These are phyloP conservation scores for Wickerhamiella kurtzmanii DNA, from an alignment of 805 yeast species.

Conservation along the genomic window DNA sequence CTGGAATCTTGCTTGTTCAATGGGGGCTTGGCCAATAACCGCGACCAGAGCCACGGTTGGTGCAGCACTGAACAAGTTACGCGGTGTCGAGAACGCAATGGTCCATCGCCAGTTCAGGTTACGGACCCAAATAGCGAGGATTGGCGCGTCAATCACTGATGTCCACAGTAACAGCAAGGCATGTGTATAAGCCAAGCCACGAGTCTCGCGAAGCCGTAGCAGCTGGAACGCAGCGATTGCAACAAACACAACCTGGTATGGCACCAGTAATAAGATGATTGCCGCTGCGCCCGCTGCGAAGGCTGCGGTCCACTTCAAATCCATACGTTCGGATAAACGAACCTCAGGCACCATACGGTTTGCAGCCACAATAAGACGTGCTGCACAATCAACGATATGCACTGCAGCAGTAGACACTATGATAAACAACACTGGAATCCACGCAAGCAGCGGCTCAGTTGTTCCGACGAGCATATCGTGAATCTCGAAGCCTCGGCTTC, in stretches of 20 bases:
- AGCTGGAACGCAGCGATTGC: slow-evolving; percentile 15
- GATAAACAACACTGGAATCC: slow-evolving; percentile 11
- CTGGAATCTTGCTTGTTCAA: slow-evolving; percentile 16
- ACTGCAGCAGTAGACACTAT: slow-evolving; percentile 12
- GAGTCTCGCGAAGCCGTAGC: slow-evolving; percentile 3
- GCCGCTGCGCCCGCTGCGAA: neutral
- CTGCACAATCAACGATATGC: slow-evolving; percentile 4
- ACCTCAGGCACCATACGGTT: slow-evolving; percentile 15
- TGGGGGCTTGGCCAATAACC: slow-evolving; percentile 4
- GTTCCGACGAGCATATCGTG: slow-evolving; percentile 18
- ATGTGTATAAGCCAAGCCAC: slow-evolving; percentile 26
- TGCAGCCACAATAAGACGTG: slow-evolving; percentile 1
- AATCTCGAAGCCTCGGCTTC: slow-evolving; percentile 10
- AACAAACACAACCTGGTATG: slow-evolving; percentile 40
- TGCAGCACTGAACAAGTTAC: slow-evolving; percentile 56
- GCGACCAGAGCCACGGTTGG: slow-evolving; percentile 50
- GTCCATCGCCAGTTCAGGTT: slow-evolving; percentile 64
- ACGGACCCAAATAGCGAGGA: slow-evolving; percentile 61
- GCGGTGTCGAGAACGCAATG: slow-evolving; percentile 72
- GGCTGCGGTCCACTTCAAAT: neutral
- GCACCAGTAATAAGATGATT: slow-evolving; percentile 11
- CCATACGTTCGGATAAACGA: neutral
- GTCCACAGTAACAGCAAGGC: slow-evolving; percentile 58
- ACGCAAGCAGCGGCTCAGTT: slow-evolving; percentile 14
- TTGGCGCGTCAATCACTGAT: slow-evolving; percentile 65